Evolutionary conservation across 2,329 filamentous ascomycete genomes (phyloP), one percentile per base, ranked within the genome.

Genomic region (Amauroascus niger): DNA sequence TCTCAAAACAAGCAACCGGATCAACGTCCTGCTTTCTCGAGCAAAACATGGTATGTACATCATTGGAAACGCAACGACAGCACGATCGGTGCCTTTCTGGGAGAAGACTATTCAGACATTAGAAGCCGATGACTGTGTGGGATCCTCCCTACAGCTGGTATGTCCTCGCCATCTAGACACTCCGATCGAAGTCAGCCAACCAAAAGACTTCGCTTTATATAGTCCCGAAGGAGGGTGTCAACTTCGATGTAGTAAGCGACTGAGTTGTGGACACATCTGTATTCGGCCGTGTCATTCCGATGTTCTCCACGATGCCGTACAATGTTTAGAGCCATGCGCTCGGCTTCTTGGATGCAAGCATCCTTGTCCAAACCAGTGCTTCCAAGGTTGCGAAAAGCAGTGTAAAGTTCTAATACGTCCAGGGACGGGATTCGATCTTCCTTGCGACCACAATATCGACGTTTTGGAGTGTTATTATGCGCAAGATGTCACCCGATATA

Each of bases 11-110:
- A 79, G 79, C 0, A 79, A 89, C 59, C 74, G 86, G 0, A 64
- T 88, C 0, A 88, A 88, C 16, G 86, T 89, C 0, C 67, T 89
- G 1, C 66, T 87, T 1, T 85, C 84, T 0, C 72, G 86, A 55
- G 84, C 86, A 0, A 74, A 83, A 1, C 71, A 85, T 52, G 78
- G 73, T 0, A 64, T 89, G 13, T 77, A 88, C n/a, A 72, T 90
- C 58, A 78, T 88, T 41, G 84, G 86, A 0, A 87, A 87, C 61
- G 75, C 80, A 52, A 68, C 78, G 0, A 89, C 86, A 32, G 28
- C 28, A 32, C 28, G 28, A 32, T 6, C 28, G 11, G 11, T 32
- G 11, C 28, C 28, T 6, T 32, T 32, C 11, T 32, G 28, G 28
- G 28, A 32, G 28, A 32, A 32, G 28, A 32, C 28, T 6, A 32